Evolutionary conservation across 306 rosid species (phyloP).

Genomic region (Acmispon strigosus): DNA sequence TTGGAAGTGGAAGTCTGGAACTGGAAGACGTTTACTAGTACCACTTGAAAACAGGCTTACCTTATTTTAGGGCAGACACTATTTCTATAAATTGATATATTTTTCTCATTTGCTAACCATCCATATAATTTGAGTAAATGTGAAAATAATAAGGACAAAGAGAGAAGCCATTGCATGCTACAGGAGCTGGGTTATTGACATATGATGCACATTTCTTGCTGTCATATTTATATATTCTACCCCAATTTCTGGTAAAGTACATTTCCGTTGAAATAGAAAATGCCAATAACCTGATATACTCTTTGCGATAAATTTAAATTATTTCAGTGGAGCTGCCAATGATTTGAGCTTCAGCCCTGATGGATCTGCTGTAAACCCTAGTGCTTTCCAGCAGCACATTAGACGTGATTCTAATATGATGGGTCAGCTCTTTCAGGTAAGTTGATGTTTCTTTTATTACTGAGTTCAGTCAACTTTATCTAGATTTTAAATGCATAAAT

Average conservation of each 20-base stretch:
- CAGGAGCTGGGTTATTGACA: neutral
- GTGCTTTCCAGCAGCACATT: slow-evolving; percentile 82
- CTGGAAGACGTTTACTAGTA: too few species aligned
- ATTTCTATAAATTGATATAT: neutral
- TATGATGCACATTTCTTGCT: neutral
- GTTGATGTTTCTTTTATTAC: slow-evolving; percentile 1
- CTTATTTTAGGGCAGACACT: too few species aligned
- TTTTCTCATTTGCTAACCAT: neutral
- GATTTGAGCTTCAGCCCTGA: slow-evolving; percentile 67
- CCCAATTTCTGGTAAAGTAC: neutral
- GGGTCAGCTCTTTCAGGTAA: slow-evolving; percentile 77
- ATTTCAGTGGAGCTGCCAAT: slow-evolving; percentile 62
- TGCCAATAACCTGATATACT: neutral
- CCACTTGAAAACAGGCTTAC: too few species aligned
- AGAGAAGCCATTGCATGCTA: neutral
- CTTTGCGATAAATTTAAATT: neutral
- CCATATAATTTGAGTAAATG: neutral
- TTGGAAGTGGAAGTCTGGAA: too few species aligned
- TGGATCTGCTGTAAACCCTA: slow-evolving; percentile 90
- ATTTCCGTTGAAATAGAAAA: neutral
- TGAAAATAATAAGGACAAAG: neutral
- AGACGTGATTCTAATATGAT: slow-evolving; percentile 63
- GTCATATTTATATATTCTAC: neutral
- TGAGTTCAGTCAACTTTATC: neutral
- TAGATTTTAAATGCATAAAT: neutral